Percentiles rank a stretch among this genome's conserved stretches.
Conservation (phyloP, 345 rosid species). For the Euclidium syriacum region DNA sequence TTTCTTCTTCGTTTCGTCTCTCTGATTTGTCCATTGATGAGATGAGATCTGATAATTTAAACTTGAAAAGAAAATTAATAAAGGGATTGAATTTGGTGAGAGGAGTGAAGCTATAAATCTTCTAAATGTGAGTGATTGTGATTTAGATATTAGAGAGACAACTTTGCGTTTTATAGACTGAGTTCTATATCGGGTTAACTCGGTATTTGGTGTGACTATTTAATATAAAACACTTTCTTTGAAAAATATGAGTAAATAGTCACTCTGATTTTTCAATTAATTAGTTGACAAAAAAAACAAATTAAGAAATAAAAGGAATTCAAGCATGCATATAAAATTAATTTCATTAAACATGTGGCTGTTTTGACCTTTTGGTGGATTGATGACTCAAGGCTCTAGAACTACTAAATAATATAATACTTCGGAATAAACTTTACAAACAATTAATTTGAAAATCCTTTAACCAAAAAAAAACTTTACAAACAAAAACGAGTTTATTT, state of each 20-base stretch:
- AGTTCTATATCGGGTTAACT: constrained; percentile 17
- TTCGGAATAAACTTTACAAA: neutral
- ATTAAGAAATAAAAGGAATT: neutral
- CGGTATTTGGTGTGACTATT: constrained; percentile 15
- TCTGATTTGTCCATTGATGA: constrained; percentile 6
- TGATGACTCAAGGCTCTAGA: neutral
- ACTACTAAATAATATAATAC: neutral
- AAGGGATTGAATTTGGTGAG: neutral
- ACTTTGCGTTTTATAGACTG: constrained; percentile 13
- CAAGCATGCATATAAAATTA: neutral
- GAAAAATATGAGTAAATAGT: neutral
- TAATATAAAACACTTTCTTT: neutral
- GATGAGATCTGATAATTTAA: neutral
- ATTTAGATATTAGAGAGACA: neutral
- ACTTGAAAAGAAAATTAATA: neutral
- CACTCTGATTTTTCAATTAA: neutral
- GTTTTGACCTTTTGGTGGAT: neutral
- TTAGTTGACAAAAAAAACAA: neutral
- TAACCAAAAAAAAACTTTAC: no score
- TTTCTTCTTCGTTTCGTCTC: constrained; percentile 2
- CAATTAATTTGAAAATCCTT: no score
- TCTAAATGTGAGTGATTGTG: neutral
- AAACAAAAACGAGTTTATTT: no score
- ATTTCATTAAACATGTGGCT: neutral
- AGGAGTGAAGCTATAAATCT: constrained; percentile 1